Evolutionary conservation across 2,329 filamentous ascomycete species (phyloP).

Genomic region (Calonectria ilicicola): DNA sequence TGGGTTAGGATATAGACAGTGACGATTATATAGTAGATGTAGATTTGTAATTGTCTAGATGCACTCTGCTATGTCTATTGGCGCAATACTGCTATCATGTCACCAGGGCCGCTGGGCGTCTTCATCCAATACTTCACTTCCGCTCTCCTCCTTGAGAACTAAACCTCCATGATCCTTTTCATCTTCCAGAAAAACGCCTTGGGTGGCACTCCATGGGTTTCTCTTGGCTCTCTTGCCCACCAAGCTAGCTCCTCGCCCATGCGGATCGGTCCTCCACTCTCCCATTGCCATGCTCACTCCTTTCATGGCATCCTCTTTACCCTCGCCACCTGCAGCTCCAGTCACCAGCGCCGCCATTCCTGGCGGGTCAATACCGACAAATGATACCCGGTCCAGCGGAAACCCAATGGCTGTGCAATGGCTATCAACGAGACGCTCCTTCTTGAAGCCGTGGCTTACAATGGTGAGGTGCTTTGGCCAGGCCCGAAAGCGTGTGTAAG

Average conservation of each 20-base stretch:
- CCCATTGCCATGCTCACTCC: constrained; percentile 57
- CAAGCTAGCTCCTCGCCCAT: constrained; percentile 59
- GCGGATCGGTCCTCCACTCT: constrained; percentile 65
- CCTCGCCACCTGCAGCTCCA: constrained; percentile 36
- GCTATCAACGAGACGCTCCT: constrained; percentile 68
- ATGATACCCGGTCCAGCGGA: constrained; percentile 57
- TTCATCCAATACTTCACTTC: constrained; percentile 56
- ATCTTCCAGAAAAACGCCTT: constrained; percentile 57
- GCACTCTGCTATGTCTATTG: background rate
- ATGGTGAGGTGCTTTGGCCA: constrained; percentile 73
- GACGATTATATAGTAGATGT: constrained; percentile 23
- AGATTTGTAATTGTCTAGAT: constrained; percentile 10
- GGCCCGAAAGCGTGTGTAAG: constrained; percentile 51
- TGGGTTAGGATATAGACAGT: constrained; percentile 27
- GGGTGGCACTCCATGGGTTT: constrained; percentile 61
- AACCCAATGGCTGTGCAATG: constrained; percentile 75
- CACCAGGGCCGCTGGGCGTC: constrained; percentile 55
- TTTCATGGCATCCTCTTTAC: constrained; percentile 54
- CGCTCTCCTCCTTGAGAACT: constrained; percentile 45
- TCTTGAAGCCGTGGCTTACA: constrained; percentile 79
- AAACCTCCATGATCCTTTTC: constrained; percentile 53
- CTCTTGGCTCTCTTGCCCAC: constrained; percentile 61
- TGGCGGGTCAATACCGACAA: constrained; percentile 75
- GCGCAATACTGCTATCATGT: background rate
- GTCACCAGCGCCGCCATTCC: constrained; percentile 48